Evolutionary conservation across 306 rosid genomes (phyloP), one percentile per base, ranked within the genome.

Genomic region (Quercus ilex): DNA sequence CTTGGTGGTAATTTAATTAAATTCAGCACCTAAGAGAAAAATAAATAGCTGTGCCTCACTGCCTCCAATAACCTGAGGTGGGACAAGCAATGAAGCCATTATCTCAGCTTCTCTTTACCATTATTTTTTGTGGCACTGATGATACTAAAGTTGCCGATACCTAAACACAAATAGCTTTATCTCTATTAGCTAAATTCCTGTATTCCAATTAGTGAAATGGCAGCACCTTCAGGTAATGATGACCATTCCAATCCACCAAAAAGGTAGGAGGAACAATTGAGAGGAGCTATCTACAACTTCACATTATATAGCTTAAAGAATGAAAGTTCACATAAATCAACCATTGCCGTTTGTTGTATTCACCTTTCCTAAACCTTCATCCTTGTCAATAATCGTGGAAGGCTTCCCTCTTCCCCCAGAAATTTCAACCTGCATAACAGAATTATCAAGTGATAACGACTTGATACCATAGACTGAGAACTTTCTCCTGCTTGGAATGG

Each of bases 351-450:
- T 10, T 68, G 14, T 64, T 80, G 84, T 41, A 46, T 71, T 79
- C 84, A 92, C 99, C 91, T 91, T 91, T 79, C 78, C 92, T 81
- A 94, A 78, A 81, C 99, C 90, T 71, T 94, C 99, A 85, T 94
- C 99, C 84, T 84, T 87, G 85, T 90, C 90, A 77, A 92, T 81
- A 57, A 87, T 51, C 68, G 74, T 82, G 65, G 90, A 81, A 14
- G 91, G 89, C 85, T 81, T 94, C 78, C 98, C 99, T 78, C 88
- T 79, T 81, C 90, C 95, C 13, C 68, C 60, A 53, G 87, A 83
- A 87, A 92, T 69, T 85, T 90, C 90, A 83, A 92, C 93, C 99
- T 94, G 87, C 76, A 78, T n/a, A 55, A 5, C 78, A 82, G 78
- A 78, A 79, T 71, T 65, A 65, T 62, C 68, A 85, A 77, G 65